These are phyloP conservation scores for Bacidia rubella DNA, from an alignment of 495 filamentous ascomycete genomes.

Conservation along the genomic window DNA sequence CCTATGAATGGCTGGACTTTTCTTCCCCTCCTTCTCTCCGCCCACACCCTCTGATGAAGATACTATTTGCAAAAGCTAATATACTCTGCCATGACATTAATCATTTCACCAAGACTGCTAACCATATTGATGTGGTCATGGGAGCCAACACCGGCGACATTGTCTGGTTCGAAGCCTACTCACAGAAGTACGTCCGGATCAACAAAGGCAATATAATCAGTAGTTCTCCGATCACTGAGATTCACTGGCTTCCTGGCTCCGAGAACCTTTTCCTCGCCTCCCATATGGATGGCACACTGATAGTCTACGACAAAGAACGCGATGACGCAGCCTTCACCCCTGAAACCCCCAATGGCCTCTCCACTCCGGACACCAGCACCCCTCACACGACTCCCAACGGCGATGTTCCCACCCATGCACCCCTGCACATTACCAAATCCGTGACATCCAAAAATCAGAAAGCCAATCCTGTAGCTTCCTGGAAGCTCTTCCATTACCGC, in stretches of 20 bases:
- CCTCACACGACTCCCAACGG: constrained; percentile 7
- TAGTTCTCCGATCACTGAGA: constrained; percentile 66
- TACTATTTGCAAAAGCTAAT: constrained; percentile 91
- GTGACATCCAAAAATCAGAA: constrained; percentile 89
- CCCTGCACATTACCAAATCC: constrained; percentile 61
- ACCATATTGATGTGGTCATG: constrained; percentile 83
- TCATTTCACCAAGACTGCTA: constrained; percentile 57
- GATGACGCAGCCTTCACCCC: constrained; percentile 70
- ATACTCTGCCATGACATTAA: constrained; percentile 94
- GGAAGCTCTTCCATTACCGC: constrained; percentile 78
- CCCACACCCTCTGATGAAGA: constrained; percentile 82
- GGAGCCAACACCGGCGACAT: constrained; percentile 93
- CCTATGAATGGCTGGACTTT: constrained; percentile 75
- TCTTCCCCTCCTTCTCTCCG: constrained; percentile 38
- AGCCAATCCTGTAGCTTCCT: constrained; percentile 76
- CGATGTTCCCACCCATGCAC: constrained; percentile 24
- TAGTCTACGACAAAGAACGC: constrained; percentile 98
- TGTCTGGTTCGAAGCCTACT: constrained; percentile 97
- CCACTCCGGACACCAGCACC: constrained; percentile 6
- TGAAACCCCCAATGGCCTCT: constrained; percentile 24
- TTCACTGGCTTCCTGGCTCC: constrained; percentile 87
- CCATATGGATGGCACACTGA: constrained; percentile 82
- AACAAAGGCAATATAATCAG: constrained; percentile 96
- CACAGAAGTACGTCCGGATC: constrained; percentile 85
- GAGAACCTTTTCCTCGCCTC: constrained; percentile 87